Evolutionary conservation across 306 rosid species (phyloP), one percentile per base, ranked within the genome.

Genomic region (Bauhinia variegata): DNA sequence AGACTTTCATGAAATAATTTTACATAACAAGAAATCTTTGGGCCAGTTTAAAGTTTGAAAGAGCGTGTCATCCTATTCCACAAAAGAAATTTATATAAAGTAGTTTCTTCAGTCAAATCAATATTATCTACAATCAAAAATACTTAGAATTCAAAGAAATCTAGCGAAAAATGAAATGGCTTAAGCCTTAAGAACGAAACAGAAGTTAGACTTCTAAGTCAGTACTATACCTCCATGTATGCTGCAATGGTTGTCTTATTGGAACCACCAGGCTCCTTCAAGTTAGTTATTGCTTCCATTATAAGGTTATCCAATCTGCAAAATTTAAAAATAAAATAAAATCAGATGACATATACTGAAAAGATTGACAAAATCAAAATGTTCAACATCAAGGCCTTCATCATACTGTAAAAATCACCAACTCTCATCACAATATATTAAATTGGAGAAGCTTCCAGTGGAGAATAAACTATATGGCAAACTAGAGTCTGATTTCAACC

Each of bases 181-280:
- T 56, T 39, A 50, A 58, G 28, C 28, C 28, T 37, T 0, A 41
- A 60, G 55, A 50, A 7, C 28, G 66, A 14, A 67, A 73, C 42
- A n/a, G 42, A 62, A 54, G 12, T 55, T 56, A 44, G 41, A 31
- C 9, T 57, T 32, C 49, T 23, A 37, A 63, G 62, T 23, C 11
- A 76, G 38, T 70, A 52, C 17, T 14, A 54, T 81, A 93, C 99
- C 99, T 86, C 96, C 11, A 93, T 93, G 75, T 88, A 93, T 14
- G 92, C 69, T 19, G 90, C 87, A 74, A 93, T 93, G 49, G 84
- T 50, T 43, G 97, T 90, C 86, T 88, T 93, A 72, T 88, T 90
- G 68, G 99, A 90, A 55, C 99, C 97, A 36, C 90, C 85, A 33
- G 76, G 80, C 81, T 93, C 99, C 79, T 80, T 86, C 81, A 93